Evolutionary conservation across 2,329 filamentous ascomycete genomes (phyloP).

Genomic region (Aspergillus quadrilineatus): DNA sequence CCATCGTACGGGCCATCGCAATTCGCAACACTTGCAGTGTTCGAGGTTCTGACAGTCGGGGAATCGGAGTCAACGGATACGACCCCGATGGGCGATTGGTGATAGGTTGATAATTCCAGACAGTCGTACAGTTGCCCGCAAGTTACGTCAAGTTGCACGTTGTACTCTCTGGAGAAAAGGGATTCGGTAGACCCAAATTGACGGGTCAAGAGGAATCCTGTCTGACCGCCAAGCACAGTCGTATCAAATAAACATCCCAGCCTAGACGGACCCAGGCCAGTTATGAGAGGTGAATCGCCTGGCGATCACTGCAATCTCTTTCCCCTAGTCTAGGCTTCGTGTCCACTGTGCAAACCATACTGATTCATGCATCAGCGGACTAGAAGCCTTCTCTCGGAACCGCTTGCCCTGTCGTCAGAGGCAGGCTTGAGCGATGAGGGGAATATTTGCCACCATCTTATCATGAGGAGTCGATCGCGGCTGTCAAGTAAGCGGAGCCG

Average conservation of each 20-base stretch:
- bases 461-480: constrained; percentile 12
- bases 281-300: constrained; percentile 4
- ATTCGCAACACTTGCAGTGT: constrained; percentile 1
- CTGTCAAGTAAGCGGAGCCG: constrained; percentile 15
- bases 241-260: background rate
- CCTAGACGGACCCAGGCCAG: background rate
- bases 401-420: background rate
- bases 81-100: background rate
- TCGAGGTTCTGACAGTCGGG: constrained; percentile 7
- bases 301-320: constrained; percentile 2
- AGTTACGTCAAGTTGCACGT: background rate
- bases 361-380: background rate
- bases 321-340: background rate
- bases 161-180: constrained; percentile 5
- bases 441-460: constrained; percentile 23
- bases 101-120: background rate
- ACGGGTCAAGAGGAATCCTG: constrained; percentile 19
- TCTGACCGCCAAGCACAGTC: constrained; percentile 3
- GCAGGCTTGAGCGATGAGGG: background rate
- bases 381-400: background rate
- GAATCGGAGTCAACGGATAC: background rate
- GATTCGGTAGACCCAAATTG: constrained; percentile 22
- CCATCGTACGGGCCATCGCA: background rate
- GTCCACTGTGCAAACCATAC: background rate
- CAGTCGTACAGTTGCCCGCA: background rate